Base-by-base conservation (phyloP, 352 stramenopile species). In the Pythium angustatum region DNA sequence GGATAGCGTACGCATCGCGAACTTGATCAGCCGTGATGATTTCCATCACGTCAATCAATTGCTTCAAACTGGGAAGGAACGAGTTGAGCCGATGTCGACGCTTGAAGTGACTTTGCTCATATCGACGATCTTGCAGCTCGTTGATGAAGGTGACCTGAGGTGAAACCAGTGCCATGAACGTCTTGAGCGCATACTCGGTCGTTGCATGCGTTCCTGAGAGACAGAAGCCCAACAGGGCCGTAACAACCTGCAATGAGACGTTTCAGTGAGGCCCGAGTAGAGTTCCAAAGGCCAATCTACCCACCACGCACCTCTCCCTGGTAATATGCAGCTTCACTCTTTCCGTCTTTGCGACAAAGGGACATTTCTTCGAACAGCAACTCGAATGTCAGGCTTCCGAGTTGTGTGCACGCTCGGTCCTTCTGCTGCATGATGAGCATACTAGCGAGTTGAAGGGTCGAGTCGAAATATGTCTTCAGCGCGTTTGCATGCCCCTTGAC, bases 21-120 rank as follows among this genome's bases (percentile, higher is more conserved):
- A 75, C 71, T 63, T 88, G 75, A 8, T 71, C 58, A 0, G 50
- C 54, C 15, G 52, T 68, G 53, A 59, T 84, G 14, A 58, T 69
- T 55, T 90, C 76, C 49, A 83, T 81, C 1, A 51, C 63, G 31
- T 90, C 81, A 4, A 90, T 64, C 44, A 90, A 57, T 28, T 90
- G 78, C 67, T 87, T 86, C 8, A 90, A 34, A 21, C 64, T 44
- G 17, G 77, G 67, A 1, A 87, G 62, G 34, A 79, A 88, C 4
- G 79, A 40, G 14, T 60, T 26, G 19, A 80, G 61, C 9, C 73
- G 68, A 27, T 68, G 36, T 28, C 71, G 34, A 44, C 72, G 64
- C 30, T 77, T 60, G 2, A 64, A 56, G 26, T 60, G 66, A 9
- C 38, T 70, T 30, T 66, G 52, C 26, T 59, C 54, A 24, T 72